Evolutionary conservation across 2,329 filamentous ascomycete genomes (phyloP).

Genomic region (Arachnomyces sp.): DNA sequence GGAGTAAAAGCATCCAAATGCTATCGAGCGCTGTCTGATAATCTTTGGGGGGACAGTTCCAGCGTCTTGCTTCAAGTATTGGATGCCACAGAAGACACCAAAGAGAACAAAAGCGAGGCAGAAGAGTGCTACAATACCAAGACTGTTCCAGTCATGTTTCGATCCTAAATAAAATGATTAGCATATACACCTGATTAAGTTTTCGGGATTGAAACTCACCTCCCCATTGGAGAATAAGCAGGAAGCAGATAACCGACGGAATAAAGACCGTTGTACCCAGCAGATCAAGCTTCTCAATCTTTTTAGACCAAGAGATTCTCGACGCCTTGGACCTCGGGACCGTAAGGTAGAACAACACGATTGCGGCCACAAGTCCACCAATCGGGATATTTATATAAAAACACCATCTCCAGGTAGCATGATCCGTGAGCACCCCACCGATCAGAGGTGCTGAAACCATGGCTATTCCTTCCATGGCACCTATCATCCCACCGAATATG

Average conservation of each 20-base stretch:
- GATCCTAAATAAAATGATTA: too few species aligned
- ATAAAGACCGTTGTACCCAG: background rate
- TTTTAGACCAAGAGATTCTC: background rate
- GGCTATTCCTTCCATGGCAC: constrained; percentile 4
- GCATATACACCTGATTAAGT: too few species aligned
- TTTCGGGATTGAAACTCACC: too few species aligned
- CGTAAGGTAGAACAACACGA: background rate
- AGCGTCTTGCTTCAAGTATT: background rate
- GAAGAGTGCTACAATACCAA: too few species aligned
- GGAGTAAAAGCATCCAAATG: too few species aligned
- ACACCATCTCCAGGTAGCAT: constrained; percentile 1
- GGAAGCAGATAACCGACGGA: too few species aligned
- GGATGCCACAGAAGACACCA: too few species aligned
- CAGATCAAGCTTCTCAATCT: background rate
- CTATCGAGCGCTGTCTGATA: constrained; percentile 7
- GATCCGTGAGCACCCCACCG: background rate
- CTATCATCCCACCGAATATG: constrained; percentile 11
- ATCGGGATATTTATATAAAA: constrained; percentile 15
- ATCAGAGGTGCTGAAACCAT: constrained; percentile 8
- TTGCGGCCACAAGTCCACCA: background rate
- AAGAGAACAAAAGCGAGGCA: too few species aligned
- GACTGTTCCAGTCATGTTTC: too few species aligned
- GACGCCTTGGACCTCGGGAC: background rate
- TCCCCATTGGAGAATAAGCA: too few species aligned
- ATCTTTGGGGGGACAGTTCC: constrained; percentile 24